Percentiles rank a stretch among this genome's conserved stretches.
Evolutionary conservation across 345 rosid genomes (phyloP).

Genomic region (Eucalyptus cladocalyx): DNA sequence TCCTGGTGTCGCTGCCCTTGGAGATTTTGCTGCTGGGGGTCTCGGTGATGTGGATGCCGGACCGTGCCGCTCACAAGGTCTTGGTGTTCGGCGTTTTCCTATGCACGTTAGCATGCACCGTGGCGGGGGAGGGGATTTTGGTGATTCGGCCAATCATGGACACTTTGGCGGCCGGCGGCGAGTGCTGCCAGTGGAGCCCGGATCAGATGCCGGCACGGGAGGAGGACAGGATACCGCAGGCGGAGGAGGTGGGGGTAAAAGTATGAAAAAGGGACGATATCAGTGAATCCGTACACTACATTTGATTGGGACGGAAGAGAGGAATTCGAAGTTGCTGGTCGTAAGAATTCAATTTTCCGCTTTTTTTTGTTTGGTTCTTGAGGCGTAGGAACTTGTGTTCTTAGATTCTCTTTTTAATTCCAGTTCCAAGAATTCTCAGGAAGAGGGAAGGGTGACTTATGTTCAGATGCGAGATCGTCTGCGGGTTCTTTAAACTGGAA

Average conservation of each 20-base stretch:
- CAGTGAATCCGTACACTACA: not conserved
- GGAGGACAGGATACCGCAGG: not conserved
- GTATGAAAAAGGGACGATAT: not conserved
- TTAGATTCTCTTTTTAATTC: not conserved
- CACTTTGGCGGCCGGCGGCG: constrained; percentile 34
- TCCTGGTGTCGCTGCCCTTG: constrained; percentile 13
- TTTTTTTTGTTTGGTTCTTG: not conserved
- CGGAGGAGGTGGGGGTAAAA: not conserved
- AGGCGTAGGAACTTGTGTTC: not conserved
- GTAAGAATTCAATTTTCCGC: not conserved
- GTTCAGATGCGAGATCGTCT: not conserved
- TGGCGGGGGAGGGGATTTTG: constrained; percentile 42
- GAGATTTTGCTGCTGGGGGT: constrained; percentile 16
- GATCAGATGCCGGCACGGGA: too few species aligned
- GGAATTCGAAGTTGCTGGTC: not conserved
- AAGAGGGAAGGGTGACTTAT: not conserved
- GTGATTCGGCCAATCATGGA: constrained; percentile 49
- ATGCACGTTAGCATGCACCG: constrained; percentile 14
- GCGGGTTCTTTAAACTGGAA: not conserved
- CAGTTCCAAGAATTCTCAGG: not conserved
- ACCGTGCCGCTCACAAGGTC: not conserved
- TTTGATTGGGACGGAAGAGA: not conserved
- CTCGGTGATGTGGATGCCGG: constrained; percentile 27
- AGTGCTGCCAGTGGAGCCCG: not conserved
- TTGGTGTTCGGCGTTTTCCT: constrained; percentile 12